Evolutionary conservation across 2,329 filamentous ascomycete genomes (phyloP).

Genomic region (Cadophora gregata): DNA sequence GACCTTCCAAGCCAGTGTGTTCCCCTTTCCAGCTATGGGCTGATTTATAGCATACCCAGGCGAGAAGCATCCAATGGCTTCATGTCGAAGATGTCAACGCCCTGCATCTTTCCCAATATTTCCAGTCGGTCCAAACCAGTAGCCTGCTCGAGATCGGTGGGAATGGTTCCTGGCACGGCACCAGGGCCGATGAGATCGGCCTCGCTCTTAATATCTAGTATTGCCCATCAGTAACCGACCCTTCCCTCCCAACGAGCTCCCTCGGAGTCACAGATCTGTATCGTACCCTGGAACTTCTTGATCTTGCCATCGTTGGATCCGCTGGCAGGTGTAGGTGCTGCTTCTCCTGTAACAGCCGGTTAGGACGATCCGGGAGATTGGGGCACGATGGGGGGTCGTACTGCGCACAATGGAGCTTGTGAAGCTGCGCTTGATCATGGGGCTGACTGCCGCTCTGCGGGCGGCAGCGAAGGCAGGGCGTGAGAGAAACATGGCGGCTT

Average conservation of each 20-base stretch:
- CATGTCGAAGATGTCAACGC: conserved; percentile 98
- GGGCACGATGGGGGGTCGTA: conserved; percentile 51
- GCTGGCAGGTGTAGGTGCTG: conserved; percentile 32
- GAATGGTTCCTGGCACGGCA: conserved; percentile 80
- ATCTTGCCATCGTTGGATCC: conserved; percentile 38
- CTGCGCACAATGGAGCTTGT: conserved; percentile 65
- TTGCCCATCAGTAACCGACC: conserved; percentile 26
- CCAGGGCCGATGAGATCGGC: conserved; percentile 88
- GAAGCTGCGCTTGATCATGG: conserved; percentile 63
- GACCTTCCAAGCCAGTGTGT: conserved; percentile 10
- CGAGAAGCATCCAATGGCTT: conserved; percentile 90
- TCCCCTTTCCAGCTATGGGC: conserved; percentile 22
- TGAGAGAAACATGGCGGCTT: conserved; percentile 65
- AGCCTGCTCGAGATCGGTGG: conserved; percentile 92
- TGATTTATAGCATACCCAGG: conserved; percentile 62
- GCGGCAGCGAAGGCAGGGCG: conserved; percentile 65
- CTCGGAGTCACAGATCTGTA: conserved; percentile 14
- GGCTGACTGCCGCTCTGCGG: conserved; percentile 62
- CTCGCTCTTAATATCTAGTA: conserved; percentile 78
- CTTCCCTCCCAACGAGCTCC: not conserved
- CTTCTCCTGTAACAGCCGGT: conserved; percentile 37
- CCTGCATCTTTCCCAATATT: conserved; percentile 99
- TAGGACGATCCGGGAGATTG: conserved; percentile 24
- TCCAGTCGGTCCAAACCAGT: conserved; percentile 98
- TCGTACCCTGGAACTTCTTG: conserved; percentile 44